Conservation (phyloP, 179 eudicot genomes). For the Spinacia oleracea region DNA sequence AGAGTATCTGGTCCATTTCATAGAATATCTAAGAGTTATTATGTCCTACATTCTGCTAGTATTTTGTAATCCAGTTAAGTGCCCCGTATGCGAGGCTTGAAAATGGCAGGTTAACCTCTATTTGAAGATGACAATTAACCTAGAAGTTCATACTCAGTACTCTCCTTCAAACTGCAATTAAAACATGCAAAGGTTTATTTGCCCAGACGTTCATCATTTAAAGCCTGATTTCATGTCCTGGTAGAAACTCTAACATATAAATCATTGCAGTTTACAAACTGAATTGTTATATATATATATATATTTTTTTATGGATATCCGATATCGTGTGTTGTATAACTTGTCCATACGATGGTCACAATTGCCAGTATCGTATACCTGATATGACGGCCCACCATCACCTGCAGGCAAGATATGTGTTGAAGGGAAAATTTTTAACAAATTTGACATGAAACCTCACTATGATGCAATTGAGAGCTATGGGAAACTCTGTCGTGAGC, state of each 20-base stretch:
- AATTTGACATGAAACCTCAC: conserved; percentile 92
- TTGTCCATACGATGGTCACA: conserved; percentile 1
- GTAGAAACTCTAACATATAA: background rate
- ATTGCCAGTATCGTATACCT: background rate
- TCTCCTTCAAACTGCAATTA: background rate
- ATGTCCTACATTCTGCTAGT: background rate
- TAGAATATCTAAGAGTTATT: background rate
- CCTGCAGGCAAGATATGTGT: conserved; percentile 59
- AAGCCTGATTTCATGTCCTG: background rate
- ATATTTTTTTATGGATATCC: background rate
- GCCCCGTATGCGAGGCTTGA: background rate
- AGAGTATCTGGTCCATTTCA: background rate
- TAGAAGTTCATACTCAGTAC: background rate
- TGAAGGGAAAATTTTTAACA: conserved; percentile 73
- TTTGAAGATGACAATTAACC: background rate
- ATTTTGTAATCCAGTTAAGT: background rate
- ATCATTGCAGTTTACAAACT: background rate
- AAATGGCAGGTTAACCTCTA: background rate
- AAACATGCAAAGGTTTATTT: background rate
- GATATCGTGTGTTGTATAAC: background rate
- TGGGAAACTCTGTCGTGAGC: conserved; percentile 76
- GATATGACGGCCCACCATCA: conserved; percentile 8
- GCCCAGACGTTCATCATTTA: background rate
- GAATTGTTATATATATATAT: background rate
- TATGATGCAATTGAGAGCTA: conserved; percentile 69